Conservation (phyloP, 1,284 basidiomycete genomes). For the Pseudozyma sp. region DNA sequence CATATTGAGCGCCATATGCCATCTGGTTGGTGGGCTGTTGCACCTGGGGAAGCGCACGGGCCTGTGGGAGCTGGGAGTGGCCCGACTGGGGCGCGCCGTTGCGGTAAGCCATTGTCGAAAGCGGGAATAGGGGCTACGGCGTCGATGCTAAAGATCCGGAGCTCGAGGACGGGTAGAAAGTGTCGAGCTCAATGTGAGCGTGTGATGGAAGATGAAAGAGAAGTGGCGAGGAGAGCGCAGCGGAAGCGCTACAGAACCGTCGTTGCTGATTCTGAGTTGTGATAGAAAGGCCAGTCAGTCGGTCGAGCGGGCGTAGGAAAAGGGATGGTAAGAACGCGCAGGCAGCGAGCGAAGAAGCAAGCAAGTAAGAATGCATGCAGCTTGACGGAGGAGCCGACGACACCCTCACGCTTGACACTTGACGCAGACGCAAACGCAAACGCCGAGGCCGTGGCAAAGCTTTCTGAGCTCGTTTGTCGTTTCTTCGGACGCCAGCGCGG, state of each 20-base stretch:
- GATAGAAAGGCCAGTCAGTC: too few species aligned
- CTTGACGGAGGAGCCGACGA: too few species aligned
- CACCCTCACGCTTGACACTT: too few species aligned
- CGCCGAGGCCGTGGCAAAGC: slow-evolving; percentile 12
- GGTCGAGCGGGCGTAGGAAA: too few species aligned
- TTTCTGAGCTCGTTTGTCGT: neutral
- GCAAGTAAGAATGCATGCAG: neutral
- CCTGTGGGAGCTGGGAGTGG: slow-evolving; percentile 39
- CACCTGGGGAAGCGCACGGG: slow-evolving; percentile 48
- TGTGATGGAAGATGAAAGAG: too few species aligned
- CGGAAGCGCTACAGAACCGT: too few species aligned
- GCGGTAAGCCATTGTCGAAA: slow-evolving; percentile 39
- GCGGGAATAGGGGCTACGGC: neutral
- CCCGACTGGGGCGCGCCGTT: slow-evolving; percentile 40
- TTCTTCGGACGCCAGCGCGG: neutral
- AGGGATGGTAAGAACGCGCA: too few species aligned
- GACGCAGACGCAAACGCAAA: neutral
- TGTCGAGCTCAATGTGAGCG: too few species aligned
- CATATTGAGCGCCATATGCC: slow-evolving; percentile 61
- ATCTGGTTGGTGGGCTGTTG: slow-evolving; percentile 60
- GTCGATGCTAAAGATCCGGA: neutral
- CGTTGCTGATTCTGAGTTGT: too few species aligned
- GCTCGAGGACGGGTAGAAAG: too few species aligned
- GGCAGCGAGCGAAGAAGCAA: neutral
- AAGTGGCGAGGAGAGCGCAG: too few species aligned